Evolutionary conservation across 2,329 filamentous ascomycete genomes (phyloP).

Genomic region (Exophiala xenobiotica): DNA sequence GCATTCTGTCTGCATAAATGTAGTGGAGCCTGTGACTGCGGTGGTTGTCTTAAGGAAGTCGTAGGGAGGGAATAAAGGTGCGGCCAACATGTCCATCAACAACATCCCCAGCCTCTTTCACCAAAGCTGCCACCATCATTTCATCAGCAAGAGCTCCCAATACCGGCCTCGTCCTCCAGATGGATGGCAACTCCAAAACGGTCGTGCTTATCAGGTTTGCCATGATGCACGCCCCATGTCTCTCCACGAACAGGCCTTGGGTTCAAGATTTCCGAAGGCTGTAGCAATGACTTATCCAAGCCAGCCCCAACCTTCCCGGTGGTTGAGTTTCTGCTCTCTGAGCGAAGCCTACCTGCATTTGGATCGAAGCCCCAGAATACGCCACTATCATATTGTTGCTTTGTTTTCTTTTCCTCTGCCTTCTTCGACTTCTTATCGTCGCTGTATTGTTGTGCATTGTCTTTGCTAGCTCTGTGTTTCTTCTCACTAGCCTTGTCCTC

Average conservation of each 20-base stretch:
- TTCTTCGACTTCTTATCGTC: slow-evolving; percentile 34
- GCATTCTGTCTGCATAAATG: too few species aligned
- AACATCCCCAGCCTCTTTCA: too few species aligned
- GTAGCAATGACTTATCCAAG: not conserved
- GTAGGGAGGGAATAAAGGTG: too few species aligned
- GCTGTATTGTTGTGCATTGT: slow-evolving; percentile 7
- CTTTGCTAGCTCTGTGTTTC: slow-evolving; percentile 9
- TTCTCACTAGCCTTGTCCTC: slow-evolving; percentile 4
- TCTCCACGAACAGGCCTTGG: not conserved
- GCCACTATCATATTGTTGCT: slow-evolving; percentile 26
- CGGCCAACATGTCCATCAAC: too few species aligned
- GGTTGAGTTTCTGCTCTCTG: not conserved
- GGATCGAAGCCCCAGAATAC: slow-evolving; percentile 26
- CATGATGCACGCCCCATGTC: not conserved
- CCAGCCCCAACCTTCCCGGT: not conserved
- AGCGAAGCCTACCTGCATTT: slow-evolving; percentile 21
- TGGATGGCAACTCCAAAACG: not conserved
- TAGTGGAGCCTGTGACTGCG: too few species aligned
- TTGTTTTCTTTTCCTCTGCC: slow-evolving; percentile 45
- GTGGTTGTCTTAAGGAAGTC: too few species aligned
- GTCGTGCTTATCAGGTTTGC: not conserved
- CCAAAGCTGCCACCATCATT: too few species aligned
- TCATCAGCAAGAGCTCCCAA: not conserved
- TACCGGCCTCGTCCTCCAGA: not conserved
- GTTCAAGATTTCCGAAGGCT: not conserved